Percentiles rank a stretch among this genome's conserved stretches.
Conservation (phyloP, 2,329 filamentous ascomycete species). For the Penicillium polonicum region DNA sequence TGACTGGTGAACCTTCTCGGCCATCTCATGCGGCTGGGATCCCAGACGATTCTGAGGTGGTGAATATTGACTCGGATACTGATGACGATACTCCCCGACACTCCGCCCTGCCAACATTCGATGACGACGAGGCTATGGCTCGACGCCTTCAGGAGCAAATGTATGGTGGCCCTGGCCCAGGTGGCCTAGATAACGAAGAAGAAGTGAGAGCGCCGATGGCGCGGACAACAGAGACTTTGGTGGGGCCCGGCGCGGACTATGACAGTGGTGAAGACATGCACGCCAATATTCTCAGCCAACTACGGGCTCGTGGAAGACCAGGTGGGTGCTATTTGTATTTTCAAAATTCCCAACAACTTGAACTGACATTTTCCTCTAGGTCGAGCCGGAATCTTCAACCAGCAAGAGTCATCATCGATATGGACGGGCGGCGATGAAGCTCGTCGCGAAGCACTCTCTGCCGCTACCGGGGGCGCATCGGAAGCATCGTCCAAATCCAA, state of each 20-base stretch:
- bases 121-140: constrained; percentile 93
- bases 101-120: constrained; percentile 57
- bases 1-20: constrained; percentile 50
- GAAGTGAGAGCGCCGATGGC: constrained; percentile 86
- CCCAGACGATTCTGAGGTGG: constrained; percentile 59
- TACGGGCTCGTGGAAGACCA: constrained; percentile 51
- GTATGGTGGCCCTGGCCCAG: constrained; percentile 56
- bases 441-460: constrained; percentile 55
- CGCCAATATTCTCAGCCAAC: constrained; percentile 63
- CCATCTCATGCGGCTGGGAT: constrained; percentile 40
- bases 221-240: constrained; percentile 84
- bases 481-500: constrained; percentile 68
- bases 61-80: constrained; percentile 76
- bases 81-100: constrained; percentile 62
- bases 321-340: constrained; percentile 25
- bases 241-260: constrained; percentile 65
- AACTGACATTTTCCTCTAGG: constrained; percentile 26
- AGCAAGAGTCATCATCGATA: constrained; percentile 57
- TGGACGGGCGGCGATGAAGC: constrained; percentile 55
- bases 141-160: constrained; percentile 88
- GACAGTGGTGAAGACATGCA: constrained; percentile 58
- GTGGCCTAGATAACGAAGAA: constrained; percentile 48
- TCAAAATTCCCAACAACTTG: not conserved
- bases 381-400: constrained; percentile 68
- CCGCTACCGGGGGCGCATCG: constrained; percentile 64